Base-by-base conservation (phyloP, 2,329 filamentous ascomycete species). In the Diaporthe sp. region DNA sequence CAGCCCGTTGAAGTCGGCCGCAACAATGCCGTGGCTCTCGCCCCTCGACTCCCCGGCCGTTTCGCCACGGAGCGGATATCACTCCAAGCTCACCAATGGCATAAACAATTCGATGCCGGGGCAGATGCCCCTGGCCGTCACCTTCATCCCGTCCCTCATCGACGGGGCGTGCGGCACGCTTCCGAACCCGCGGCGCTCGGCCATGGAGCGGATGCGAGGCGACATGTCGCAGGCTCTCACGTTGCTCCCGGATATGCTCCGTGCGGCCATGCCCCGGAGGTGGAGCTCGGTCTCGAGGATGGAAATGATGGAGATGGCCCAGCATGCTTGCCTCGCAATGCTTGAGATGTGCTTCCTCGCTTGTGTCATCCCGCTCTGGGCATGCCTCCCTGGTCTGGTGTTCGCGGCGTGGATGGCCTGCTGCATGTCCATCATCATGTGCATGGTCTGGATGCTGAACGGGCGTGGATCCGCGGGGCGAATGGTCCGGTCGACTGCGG, bases 61-160 rank as follows among this genome's bases (percentile, higher is more conserved):
- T 1, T 77, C 76, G 13, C 70, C 73, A 25, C 60, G 60, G 20
- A 70, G 55, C 61, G 72, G 39, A 7, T 37, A 55, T 5, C 10
- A 31, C 8, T 25, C 42, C 13, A 75, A 55, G 17, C 22, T 70
- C 39, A 44, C 31, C 31, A 60, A 65, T 58, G 73, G 67, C 39
- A 39, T 25, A 22, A 42, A 22, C 25, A 28, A 4, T 9, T 55
- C 53, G 28, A 47, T n/a, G 4, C 28, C 20, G 8, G 22, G 31
- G 49, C n/a, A 61, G 12, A 17, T 47, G 53, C 53, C 74, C 31
- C 76, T 76, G 15, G 74, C 79, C 4, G 76, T 84, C 28, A 83
- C 81, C 0, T 85, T 83, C 76, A 81, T 84, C 67, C 83, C 83
- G 22, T 80, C 83, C 0, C 79, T 85, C 9, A 82, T 83, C 74